A percentile compares a stretch with the other conserved stretches of the same genome.
Evolutionary conservation across 495 filamentous ascomycete genomes (phyloP).

Genomic region (Aspergillus haitiensis): DNA sequence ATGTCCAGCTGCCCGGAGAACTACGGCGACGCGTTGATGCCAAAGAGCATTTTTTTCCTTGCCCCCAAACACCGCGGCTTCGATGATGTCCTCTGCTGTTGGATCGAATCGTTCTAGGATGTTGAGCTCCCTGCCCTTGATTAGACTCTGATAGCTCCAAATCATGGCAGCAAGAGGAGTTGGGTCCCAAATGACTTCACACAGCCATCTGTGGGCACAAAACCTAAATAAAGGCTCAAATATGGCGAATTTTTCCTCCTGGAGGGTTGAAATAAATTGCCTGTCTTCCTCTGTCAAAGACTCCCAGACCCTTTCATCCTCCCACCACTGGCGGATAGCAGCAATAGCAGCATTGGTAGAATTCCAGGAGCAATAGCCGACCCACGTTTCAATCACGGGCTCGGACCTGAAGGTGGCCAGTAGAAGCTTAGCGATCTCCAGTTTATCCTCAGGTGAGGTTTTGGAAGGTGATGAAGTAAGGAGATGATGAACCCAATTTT

Average conservation of each 20-base stretch:
- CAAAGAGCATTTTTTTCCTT: conserved; percentile 5
- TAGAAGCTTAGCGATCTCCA: conserved; percentile 9
- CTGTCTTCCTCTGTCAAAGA: conserved; percentile 3
- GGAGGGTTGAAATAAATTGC: no score
- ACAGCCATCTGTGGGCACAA: conserved; percentile 10
- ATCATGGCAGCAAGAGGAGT: conserved; percentile 2
- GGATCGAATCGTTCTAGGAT: not conserved
- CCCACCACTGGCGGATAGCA: conserved; percentile 14
- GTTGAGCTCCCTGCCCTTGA: conserved; percentile 7
- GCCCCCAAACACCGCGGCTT: conserved; percentile 14
- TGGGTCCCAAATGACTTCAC: not conserved
- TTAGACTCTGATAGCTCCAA: conserved; percentile 2
- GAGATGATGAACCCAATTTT: conserved; percentile 5
- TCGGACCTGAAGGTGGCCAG: conserved; percentile 7
- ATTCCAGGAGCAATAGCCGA: not conserved
- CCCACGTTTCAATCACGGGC: conserved; percentile 4
- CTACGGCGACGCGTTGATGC: conserved; percentile 13
- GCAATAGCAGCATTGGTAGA: not conserved
- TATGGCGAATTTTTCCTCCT: no score
- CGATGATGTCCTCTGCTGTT: conserved; percentile 8
- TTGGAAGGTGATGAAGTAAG: conserved; percentile 2
- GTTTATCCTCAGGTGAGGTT: conserved; percentile 9
- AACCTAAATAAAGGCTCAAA: conserved; percentile 9
- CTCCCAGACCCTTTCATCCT: conserved; percentile 3
- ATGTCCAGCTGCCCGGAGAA: conserved; percentile 8